phyloP scores from a whole-genome alignment of 768 basidiomycete species.

The Strobilomyces confusus region DNA sequence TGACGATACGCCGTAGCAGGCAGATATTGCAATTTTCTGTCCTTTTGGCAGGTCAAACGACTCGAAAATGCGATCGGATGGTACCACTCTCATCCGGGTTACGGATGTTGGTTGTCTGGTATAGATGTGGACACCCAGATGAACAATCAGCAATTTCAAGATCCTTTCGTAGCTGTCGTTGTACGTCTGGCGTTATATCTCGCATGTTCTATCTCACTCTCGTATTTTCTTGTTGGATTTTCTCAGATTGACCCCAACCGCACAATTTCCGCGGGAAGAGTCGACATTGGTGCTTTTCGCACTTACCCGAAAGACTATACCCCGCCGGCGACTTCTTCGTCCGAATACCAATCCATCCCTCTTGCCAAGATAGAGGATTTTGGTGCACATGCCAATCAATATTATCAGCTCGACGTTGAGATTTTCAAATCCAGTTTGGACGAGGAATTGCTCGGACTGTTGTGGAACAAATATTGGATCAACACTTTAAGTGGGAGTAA shows the following conservation, averaged over 20 bases:
- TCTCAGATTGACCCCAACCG: constrained; percentile 93
- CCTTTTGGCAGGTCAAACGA: constrained; percentile 60
- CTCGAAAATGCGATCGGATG: constrained; percentile 90
- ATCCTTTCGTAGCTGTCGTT: constrained; percentile 96
- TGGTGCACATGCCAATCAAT: constrained; percentile 95
- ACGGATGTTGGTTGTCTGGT: constrained; percentile 98
- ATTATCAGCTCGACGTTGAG: constrained; percentile 91
- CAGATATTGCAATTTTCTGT: background rate
- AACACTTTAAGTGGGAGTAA: constrained; percentile 94
- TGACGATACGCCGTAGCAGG: background rate
- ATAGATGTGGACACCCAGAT: constrained; percentile 98
- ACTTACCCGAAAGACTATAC: constrained; percentile 96
- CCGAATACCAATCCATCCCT: constrained; percentile 95
- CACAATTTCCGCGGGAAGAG: constrained; percentile 96
- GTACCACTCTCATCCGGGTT: constrained; percentile 99
- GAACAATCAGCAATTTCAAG: constrained; percentile 91
- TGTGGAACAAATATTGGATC: constrained; percentile 99
- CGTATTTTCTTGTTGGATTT: background rate
- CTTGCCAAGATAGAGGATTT: constrained; percentile 98
- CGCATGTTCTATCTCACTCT: background rate
- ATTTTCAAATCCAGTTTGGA: constrained; percentile 93
- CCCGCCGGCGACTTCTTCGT: constrained; percentile 62
- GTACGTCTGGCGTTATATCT: constrained; percentile 41
- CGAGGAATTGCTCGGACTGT: constrained; percentile 76
- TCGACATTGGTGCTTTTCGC: constrained; percentile 98